Conservation (phyloP, 495 filamentous ascomycete species). For the Penicillium arizonense region DNA sequence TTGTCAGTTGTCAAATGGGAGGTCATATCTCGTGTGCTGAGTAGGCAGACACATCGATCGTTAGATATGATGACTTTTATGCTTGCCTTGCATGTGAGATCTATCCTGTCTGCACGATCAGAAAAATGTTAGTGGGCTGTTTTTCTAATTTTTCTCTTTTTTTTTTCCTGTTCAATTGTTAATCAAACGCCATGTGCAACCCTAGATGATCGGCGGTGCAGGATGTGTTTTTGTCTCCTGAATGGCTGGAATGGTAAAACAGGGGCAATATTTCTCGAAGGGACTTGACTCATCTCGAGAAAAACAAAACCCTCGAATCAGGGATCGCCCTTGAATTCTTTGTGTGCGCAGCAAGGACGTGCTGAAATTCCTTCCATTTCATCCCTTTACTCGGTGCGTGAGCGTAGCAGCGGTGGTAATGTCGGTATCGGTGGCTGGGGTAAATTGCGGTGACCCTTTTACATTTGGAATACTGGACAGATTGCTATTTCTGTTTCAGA, state of each 20-base stretch:
- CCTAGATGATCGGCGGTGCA: constrained; percentile 29
- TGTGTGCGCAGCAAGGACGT: constrained; percentile 22
- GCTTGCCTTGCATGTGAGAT: constrained; percentile 9
- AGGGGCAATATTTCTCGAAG: constrained; percentile 21
- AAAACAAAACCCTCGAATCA: constrained; percentile 18
- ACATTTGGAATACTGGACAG: background rate
- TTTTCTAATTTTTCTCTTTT: background rate
- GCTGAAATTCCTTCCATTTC: constrained; percentile 6
- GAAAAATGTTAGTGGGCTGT: background rate
- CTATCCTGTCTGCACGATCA: constrained; percentile 1
- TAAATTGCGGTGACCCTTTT: background rate
- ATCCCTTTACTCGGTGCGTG: constrained; percentile 31
- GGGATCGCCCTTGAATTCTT: constrained; percentile 19
- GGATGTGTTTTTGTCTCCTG: constrained; percentile 9
- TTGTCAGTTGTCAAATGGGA: background rate
- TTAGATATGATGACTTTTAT: background rate
- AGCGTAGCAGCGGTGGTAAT: constrained; percentile 13
- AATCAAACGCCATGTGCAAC: constrained; percentile 24
- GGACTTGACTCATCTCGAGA: constrained; percentile 21
- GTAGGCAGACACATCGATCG: background rate
- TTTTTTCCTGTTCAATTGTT: background rate
- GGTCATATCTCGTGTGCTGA: background rate
- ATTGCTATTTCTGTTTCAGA: background rate
- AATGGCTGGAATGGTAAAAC: constrained; percentile 13
- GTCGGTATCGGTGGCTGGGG: constrained; percentile 5